phyloP scores from a whole-genome alignment of 2,329 filamentous ascomycete genomes.

The Diplodia scrobiculata region DNA sequence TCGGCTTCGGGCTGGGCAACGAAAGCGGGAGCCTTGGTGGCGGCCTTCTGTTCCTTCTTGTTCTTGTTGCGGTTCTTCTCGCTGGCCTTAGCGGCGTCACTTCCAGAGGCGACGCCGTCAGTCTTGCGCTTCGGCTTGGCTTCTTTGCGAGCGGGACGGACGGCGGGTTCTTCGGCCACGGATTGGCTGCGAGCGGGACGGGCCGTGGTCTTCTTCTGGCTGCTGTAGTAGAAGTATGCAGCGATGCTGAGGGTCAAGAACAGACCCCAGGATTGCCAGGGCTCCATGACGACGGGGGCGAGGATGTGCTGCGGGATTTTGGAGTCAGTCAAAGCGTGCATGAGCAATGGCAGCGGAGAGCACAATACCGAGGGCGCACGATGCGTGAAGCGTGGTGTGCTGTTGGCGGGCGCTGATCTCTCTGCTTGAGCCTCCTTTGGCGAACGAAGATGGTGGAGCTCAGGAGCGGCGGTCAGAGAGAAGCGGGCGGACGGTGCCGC shows the following conservation, averaged over 20 bases:
- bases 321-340: slow-evolving; percentile 7
- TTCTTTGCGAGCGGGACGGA: slow-evolving; percentile 26
- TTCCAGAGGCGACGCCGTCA: slow-evolving; percentile 13
- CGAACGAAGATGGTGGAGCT: slow-evolving; percentile 6
- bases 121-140: slow-evolving; percentile 27
- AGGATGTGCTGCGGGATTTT: slow-evolving; percentile 17
- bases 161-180: slow-evolving; percentile 20
- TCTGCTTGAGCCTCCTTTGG: slow-evolving; percentile 7
- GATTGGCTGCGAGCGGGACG: slow-evolving; percentile 16
- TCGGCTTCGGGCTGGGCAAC: slow-evolving; percentile 40
- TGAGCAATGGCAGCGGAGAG: slow-evolving; percentile 23
- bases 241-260: slow-evolving; percentile 39
- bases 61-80: slow-evolving; percentile 31
- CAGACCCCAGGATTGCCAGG: slow-evolving; percentile 39
- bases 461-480: slow-evolving; percentile 2
- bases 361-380: slow-evolving; percentile 22
- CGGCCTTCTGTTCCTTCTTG: slow-evolving; percentile 35
- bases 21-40: slow-evolving; percentile 42
- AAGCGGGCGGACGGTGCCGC: not conserved
- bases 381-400: slow-evolving; percentile 12
- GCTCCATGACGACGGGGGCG: slow-evolving; percentile 17
- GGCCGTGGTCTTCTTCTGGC: slow-evolving; percentile 33
- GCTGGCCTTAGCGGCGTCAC: slow-evolving; percentile 34
- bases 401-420: slow-evolving; percentile 18
- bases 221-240: slow-evolving; percentile 38